Evolutionary conservation across 495 filamentous ascomycete genomes (phyloP).

Genomic region (Penicillium samsonianum): DNA sequence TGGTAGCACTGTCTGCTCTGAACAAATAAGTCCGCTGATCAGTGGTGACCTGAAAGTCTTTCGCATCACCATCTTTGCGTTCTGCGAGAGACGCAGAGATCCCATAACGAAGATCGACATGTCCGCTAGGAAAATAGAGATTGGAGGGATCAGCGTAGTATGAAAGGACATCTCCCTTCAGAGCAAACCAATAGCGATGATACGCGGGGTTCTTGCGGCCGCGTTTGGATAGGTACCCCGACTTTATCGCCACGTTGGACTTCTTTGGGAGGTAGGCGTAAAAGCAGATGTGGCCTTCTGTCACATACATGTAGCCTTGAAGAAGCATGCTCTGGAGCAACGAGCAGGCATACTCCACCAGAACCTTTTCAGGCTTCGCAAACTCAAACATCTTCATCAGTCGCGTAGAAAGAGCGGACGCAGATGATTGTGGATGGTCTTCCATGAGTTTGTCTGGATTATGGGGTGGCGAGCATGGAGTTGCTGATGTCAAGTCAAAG

Average conservation of each 20-base stretch:
- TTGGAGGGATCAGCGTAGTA: conserved; percentile 85
- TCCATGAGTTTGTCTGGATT: conserved; percentile 23
- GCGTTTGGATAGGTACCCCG: conserved; percentile 85
- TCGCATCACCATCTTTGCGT: conserved; percentile 61
- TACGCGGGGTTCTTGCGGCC: conserved; percentile 88
- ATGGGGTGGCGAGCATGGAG: conserved; percentile 22
- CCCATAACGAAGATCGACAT: conserved; percentile 89
- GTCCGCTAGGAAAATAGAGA: conserved; percentile 87
- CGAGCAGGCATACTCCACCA: conserved; percentile 93
- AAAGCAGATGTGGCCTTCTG: conserved; percentile 89
- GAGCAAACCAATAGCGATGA: conserved; percentile 92
- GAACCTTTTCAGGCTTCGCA: conserved; percentile 77
- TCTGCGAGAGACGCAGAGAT: conserved; percentile 75
- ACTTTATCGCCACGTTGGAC: conserved; percentile 76
- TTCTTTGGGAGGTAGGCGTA: conserved; percentile 96
- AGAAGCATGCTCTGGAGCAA: conserved; percentile 88
- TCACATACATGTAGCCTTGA: conserved; percentile 97
- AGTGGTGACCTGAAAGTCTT: conserved; percentile 78
- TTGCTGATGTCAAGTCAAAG: conserved; percentile 45
- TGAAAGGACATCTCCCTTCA: conserved; percentile 93
- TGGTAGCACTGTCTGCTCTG: conserved; percentile 81
- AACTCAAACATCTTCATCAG: conserved; percentile 91
- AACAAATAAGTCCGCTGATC: conserved; percentile 84
- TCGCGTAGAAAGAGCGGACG: conserved; percentile 60
- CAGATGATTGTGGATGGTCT: conserved; percentile 26